Conservation (phyloP, 1,284 basidiomycete genomes). For the Irpex lacteus region DNA sequence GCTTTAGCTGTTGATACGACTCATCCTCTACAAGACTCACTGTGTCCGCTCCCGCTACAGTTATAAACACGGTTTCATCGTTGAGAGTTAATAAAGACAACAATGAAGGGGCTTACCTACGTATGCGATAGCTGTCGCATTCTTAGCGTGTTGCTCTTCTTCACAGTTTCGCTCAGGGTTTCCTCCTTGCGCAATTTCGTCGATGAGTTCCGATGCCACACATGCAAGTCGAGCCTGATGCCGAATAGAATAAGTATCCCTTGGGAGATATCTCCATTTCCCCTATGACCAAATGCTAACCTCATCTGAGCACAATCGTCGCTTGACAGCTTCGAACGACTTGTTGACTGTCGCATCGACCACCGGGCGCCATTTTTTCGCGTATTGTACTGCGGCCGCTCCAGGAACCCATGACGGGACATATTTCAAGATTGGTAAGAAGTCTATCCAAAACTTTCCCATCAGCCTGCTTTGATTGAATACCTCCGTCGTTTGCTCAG, state of each 20-base stretch:
- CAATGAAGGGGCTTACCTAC: neutral
- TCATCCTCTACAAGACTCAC: neutral
- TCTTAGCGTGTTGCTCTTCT: neutral
- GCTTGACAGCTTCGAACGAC: neutral
- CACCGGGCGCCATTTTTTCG: neutral
- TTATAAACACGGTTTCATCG: neutral
- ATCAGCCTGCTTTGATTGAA: neutral
- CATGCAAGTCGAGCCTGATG: neutral
- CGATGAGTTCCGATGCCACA: neutral
- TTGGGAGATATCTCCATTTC: too few species aligned
- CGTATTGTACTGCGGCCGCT: neutral
- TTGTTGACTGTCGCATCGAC: slow-evolving; percentile 1
- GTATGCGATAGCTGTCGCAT: neutral
- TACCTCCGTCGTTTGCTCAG: slow-evolving; percentile 11
- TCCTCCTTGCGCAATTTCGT: neutral
- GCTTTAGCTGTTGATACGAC: neutral
- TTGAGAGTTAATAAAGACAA: neutral
- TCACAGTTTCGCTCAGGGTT: neutral
- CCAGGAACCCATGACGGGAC: slow-evolving; percentile 5
- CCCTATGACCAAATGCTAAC: neutral
- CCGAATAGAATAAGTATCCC: too few species aligned
- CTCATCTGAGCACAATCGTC: neutral
- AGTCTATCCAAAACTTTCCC: neutral
- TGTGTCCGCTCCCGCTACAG: neutral
- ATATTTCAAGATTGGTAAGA: neutral